phyloP scores from a whole-genome alignment of 139 green algal genomes.

The Asterochloris sp. region DNA sequence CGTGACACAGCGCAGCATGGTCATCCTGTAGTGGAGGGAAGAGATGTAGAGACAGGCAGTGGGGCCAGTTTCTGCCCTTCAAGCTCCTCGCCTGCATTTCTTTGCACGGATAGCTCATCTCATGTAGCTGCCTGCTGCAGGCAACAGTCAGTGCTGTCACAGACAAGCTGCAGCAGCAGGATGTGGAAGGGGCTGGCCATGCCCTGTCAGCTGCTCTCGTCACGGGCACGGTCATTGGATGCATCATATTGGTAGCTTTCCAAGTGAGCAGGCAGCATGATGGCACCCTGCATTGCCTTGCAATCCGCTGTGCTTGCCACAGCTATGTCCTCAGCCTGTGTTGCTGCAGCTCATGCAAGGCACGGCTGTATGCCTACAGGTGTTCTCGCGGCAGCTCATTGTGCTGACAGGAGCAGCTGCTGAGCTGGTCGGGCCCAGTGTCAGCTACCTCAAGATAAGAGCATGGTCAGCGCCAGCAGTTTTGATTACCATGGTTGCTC shows the following conservation, averaged over 20 bases:
- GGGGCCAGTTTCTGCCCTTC: background rate
- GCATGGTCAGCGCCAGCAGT: constrained; percentile 67
- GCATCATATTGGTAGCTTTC: background rate
- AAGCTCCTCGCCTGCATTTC: background rate
- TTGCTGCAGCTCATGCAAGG: too few species aligned
- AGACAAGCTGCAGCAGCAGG: background rate
- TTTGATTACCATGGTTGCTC: constrained; percentile 57
- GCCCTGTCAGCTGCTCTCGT: constrained; percentile 2
- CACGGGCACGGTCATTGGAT: constrained; percentile 1
- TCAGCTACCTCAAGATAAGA: constrained; percentile 68
- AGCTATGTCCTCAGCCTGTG: too few species aligned
- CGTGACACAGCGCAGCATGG: too few species aligned
- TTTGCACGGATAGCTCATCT: background rate
- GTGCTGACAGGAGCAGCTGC: constrained; percentile 42
- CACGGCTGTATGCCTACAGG: constrained; percentile 5
- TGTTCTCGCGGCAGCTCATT: constrained; percentile 39
- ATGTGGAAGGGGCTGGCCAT: background rate
- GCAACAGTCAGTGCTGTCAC: background rate
- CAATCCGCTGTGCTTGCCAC: too few species aligned
- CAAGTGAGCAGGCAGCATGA: background rate
- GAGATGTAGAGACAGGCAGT: too few species aligned
- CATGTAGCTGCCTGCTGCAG: background rate
- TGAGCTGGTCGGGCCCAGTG: constrained; percentile 40
- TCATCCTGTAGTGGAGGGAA: too few species aligned
- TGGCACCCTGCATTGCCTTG: background rate